phyloP scores from a whole-genome alignment of 371 early-diverging fungal genomes.

The Saksenaea oblongispora region DNA sequence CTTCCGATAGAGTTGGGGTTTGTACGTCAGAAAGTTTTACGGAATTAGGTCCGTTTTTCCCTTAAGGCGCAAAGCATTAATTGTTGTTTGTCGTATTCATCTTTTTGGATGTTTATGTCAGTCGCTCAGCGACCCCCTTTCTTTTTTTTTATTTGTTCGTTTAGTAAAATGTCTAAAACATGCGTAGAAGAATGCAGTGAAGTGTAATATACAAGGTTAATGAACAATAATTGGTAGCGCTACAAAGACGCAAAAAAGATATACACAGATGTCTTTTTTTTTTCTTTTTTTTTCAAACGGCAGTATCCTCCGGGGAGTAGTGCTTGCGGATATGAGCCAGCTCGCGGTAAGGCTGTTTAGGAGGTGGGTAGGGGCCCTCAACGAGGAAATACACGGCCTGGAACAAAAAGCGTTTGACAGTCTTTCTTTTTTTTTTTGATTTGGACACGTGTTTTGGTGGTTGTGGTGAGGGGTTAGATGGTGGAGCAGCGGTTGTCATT shows the following conservation, averaged over 20 bases:
- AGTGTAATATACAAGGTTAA: background rate
- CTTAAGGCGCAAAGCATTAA: background rate
- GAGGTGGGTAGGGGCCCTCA: conserved; percentile 44
- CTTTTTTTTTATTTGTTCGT: background rate
- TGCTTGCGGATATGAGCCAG: conserved; percentile 18
- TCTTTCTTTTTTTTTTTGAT: conserved; percentile 8
- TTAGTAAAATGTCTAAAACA: background rate
- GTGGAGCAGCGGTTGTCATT: background rate
- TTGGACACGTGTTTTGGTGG: conserved; percentile 3
- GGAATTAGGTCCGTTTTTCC: background rate
- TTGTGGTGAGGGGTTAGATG: background rate
- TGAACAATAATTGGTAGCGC: background rate
- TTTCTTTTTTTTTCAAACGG: background rate
- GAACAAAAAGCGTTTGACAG: conserved; percentile 9
- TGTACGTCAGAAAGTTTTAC: too few species aligned
- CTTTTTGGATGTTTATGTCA: background rate
- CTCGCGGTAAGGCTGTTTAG: conserved; percentile 27
- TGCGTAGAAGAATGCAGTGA: background rate
- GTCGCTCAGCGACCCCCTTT: background rate
- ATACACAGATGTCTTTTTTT: background rate
- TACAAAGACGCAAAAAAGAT: background rate
- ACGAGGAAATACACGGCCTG: conserved; percentile 18
- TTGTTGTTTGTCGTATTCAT: background rate
- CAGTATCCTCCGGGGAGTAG: background rate
- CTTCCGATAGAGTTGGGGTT: too few species aligned